Evolutionary conservation across 139 green algal species (phyloP).

Genomic region (Mesotaenium endlicherianum): DNA sequence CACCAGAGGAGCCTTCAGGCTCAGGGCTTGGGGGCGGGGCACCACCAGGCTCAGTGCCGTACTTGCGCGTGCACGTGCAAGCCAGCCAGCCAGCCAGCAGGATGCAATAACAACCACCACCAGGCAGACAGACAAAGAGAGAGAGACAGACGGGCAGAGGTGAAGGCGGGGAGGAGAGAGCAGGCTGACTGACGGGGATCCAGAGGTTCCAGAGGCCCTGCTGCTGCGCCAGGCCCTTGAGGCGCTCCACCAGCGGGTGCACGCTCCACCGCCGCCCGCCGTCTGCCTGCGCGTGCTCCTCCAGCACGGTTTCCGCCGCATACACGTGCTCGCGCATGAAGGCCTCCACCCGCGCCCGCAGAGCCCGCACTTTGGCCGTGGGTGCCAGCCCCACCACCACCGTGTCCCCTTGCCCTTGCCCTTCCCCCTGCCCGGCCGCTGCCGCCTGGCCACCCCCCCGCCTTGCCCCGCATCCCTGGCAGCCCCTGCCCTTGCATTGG

Average conservation of each 20-base stretch:
- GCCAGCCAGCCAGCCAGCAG: no score
- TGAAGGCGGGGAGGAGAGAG: no score
- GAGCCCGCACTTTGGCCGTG: constrained; percentile 9
- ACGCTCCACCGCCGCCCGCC: constrained; percentile 4
- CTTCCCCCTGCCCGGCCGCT: neutral
- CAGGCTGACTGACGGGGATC: constrained; percentile 64
- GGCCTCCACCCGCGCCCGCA: constrained; percentile 50
- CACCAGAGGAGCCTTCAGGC: no score
- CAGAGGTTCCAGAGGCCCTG: constrained; percentile 97
- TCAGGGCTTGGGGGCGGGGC: no score
- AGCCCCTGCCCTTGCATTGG: no score
- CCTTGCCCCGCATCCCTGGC: no score
- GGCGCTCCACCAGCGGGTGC: constrained; percentile 64
- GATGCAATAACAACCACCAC: no score
- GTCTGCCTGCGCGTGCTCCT: constrained; percentile 60
- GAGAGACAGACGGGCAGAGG: no score
- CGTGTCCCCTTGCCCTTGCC: neutral
- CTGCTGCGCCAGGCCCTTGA: constrained; percentile 70
- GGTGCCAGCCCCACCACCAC: constrained; percentile 24
- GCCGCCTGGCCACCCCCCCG: neutral
- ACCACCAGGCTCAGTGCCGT: no score
- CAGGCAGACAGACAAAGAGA: no score
- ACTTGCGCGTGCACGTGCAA: no score
- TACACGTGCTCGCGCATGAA: constrained; percentile 84
- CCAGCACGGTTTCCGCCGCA: constrained; percentile 62